Conservation (phyloP, 2,329 filamentous ascomycete species). For the Exophiala spinifera region DNA sequence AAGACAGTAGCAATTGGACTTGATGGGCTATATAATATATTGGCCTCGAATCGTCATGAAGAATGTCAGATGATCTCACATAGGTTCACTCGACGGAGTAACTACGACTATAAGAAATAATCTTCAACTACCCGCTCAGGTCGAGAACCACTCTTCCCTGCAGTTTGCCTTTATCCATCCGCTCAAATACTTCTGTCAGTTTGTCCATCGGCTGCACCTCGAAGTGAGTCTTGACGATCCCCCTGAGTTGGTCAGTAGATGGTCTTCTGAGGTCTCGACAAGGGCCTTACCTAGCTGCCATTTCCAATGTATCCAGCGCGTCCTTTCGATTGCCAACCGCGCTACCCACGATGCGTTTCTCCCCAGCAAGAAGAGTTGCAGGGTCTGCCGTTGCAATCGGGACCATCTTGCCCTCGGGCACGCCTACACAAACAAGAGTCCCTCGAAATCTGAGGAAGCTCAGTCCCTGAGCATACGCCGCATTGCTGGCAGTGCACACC, state of each 20-base stretch:
- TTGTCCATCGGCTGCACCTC: constrained; percentile 48
- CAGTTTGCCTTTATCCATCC: constrained; percentile 45
- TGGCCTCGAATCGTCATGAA: no score
- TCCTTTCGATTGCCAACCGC: constrained; percentile 52
- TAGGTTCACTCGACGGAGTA: no score
- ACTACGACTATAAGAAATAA: no score
- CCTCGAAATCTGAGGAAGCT: constrained; percentile 50
- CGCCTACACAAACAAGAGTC: constrained; percentile 51
- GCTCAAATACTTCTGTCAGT: constrained; percentile 45
- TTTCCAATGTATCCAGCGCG: constrained; percentile 48
- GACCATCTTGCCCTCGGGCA: constrained; percentile 46
- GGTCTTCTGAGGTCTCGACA: background rate
- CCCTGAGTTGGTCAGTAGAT: constrained; percentile 31
- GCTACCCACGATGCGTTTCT: constrained; percentile 49
- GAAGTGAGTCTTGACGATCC: constrained; percentile 46
- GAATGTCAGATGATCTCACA: no score
- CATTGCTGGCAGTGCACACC: constrained; percentile 53
- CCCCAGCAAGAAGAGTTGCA: constrained; percentile 39
- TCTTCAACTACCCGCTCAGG: constrained; percentile 29
- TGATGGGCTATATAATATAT: no score
- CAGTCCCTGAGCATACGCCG: constrained; percentile 50
- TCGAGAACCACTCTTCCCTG: constrained; percentile 50
- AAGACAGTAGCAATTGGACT: background rate
- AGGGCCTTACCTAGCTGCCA: constrained; percentile 38
- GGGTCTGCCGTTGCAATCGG: constrained; percentile 48